A percentile compares a stretch with the other conserved stretches of the same genome.
These are phyloP conservation scores for Cercospora berteroae DNA, from an alignment of 2,329 filamentous ascomycete genomes.

Conservation along the genomic window DNA sequence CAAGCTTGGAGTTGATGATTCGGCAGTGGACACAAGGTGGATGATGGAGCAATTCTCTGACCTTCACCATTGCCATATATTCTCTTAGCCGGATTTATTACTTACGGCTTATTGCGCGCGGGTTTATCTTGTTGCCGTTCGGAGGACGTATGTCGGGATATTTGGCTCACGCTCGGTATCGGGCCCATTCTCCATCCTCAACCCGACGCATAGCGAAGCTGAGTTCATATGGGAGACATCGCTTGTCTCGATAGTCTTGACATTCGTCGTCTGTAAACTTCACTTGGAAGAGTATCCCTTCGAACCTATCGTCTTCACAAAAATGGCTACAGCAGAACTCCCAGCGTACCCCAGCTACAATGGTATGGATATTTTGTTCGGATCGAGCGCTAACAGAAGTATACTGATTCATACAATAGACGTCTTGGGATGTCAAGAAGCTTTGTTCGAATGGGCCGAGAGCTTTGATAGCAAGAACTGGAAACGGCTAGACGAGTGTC, in stretches of 20 bases:
- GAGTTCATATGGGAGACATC: not conserved
- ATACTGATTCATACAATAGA: not conserved
- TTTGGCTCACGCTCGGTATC: not conserved
- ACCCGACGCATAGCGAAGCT: not conserved
- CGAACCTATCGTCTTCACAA: not conserved
- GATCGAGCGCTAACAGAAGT: not conserved
- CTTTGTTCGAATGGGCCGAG: not conserved
- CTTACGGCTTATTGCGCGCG: not conserved
- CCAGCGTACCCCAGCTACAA: not conserved
- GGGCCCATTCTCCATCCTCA: not conserved
- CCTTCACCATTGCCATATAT: not conserved
- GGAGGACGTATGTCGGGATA: not conserved
- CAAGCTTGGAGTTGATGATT: not conserved
- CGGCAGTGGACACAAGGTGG: not conserved
- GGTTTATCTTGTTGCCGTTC: not conserved
- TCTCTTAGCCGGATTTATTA: not conserved
- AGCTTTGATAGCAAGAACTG: conserved; percentile 1
- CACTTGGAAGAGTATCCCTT: not conserved
- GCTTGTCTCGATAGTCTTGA: not conserved
- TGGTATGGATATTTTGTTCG: not conserved
- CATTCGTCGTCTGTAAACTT: not conserved
- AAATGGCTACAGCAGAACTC: not conserved
- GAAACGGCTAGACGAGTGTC: not conserved
- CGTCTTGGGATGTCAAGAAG: not conserved
- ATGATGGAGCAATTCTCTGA: not conserved